phyloP scores from a whole-genome alignment of 257 asterid genomes.

The Solanum infundibuliforme region DNA sequence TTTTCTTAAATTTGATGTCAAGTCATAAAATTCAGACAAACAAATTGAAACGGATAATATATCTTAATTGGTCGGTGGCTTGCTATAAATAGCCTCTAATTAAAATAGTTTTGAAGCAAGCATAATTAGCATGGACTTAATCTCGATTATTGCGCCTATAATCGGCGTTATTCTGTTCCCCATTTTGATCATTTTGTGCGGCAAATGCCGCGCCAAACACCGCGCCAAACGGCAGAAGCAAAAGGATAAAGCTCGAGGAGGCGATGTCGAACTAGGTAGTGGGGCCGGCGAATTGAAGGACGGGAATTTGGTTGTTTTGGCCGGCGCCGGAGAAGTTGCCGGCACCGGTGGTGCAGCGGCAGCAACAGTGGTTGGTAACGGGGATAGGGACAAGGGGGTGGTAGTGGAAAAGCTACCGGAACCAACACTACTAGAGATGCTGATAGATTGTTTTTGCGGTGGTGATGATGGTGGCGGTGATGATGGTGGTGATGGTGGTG shows the following conservation, averaged over 20 bases:
- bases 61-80: too few relatives aligned
- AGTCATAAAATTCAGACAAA: not conserved
- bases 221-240: too few relatives aligned
- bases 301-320: not conserved
- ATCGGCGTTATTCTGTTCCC: not conserved
- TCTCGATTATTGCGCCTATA: not conserved
- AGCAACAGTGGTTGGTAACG: not conserved
- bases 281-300: not conserved
- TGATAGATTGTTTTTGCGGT: not conserved
- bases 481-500: too few relatives aligned
- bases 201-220: not conserved
- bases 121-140: not conserved
- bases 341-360: not conserved
- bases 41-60: not conserved
- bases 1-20: too few relatives aligned
- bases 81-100: not conserved
- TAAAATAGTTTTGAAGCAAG: not conserved
- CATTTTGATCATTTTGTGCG: not conserved
- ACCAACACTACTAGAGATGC: too few relatives aligned
- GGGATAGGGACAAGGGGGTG: not conserved
- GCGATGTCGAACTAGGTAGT: not conserved
- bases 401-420: not conserved
- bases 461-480: not conserved
- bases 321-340: not conserved
- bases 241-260: not conserved